phyloP scores from a whole-genome alignment of 257 asterid genomes.

The Galeopsis tetrahit region DNA sequence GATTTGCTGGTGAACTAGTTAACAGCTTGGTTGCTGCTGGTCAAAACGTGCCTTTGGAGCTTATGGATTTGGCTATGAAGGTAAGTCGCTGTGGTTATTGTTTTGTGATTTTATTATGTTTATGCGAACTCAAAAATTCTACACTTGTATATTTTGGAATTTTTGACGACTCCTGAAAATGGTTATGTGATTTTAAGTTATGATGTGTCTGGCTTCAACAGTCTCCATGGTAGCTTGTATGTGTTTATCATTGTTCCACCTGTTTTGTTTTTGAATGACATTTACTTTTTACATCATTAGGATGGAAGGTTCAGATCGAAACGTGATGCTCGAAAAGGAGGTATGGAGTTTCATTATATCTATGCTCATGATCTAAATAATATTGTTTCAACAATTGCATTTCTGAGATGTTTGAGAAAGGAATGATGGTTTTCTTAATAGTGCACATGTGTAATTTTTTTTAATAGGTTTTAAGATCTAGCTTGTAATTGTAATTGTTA shows the following conservation, averaged over 20 bases:
- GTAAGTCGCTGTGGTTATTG: slow-evolving; percentile 41
- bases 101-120: neutral
- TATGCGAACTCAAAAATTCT: neutral
- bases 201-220: neutral
- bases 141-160: neutral
- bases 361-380: slow-evolving; percentile 25
- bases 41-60: slow-evolving; percentile 79
- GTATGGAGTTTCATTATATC: slow-evolving; percentile 50
- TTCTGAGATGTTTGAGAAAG: slow-evolving; percentile 24
- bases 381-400: slow-evolving; percentile 10
- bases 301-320: slow-evolving; percentile 98
- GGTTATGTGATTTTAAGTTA: neutral
- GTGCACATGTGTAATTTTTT: slow-evolving; percentile 17
- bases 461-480: neutral
- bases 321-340: slow-evolving; percentile 99
- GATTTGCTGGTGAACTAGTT: slow-evolving; percentile 93
- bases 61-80: slow-evolving; percentile 99
- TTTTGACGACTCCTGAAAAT: neutral
- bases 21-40: slow-evolving; percentile 98
- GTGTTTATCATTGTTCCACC: slow-evolving; percentile 15
- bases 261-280: slow-evolving; percentile 40
- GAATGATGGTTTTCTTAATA: neutral
- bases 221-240: slow-evolving; percentile 17
- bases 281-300: slow-evolving; percentile 59
- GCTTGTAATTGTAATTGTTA: neutral